Evolutionary conservation across 345 rosid genomes (phyloP).

Genomic region (Eucalyptus globulus): DNA sequence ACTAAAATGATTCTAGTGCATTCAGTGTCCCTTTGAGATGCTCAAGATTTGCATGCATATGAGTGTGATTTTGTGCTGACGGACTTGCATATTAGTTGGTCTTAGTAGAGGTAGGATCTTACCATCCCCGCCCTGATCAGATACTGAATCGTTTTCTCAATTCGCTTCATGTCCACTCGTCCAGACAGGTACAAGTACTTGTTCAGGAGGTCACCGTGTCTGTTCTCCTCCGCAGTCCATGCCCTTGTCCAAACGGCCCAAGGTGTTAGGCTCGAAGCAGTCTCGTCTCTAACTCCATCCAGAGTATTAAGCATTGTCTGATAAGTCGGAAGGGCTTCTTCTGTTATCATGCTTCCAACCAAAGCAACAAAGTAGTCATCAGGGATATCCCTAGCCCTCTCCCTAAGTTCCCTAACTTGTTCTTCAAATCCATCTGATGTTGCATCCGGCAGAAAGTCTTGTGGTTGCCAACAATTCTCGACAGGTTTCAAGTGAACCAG

Average conservation of each 20-base stretch:
- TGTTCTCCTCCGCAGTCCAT: conserved; percentile 63
- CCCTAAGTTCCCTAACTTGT: conserved; percentile 68
- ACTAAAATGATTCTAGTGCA: not conserved
- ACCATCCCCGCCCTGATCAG: conserved; percentile 66
- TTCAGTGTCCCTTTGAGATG: not conserved
- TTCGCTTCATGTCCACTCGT: conserved; percentile 50
- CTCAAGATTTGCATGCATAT: not conserved
- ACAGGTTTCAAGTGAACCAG: conserved; percentile 58
- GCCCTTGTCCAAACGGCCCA: conserved; percentile 66
- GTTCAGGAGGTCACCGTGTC: conserved; percentile 57
- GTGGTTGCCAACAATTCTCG: conserved; percentile 95
- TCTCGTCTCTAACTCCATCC: conserved; percentile 69
- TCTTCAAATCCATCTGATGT: conserved; percentile 69
- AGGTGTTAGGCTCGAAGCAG: conserved; percentile 63
- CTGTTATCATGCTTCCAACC: conserved; percentile 77
- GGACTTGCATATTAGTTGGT: not conserved
- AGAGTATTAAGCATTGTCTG: conserved; percentile 59
- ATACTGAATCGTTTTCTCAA: conserved; percentile 62
- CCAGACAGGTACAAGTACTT: conserved; percentile 54
- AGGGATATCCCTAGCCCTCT: conserved; percentile 71
- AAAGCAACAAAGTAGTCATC: conserved; percentile 81
- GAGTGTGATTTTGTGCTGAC: not conserved
- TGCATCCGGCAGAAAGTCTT: conserved; percentile 80
- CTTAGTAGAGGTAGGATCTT: not conserved
- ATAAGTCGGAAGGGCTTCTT: conserved; percentile 78